Base-by-base conservation (phyloP, 805 yeast species). In the Aciculoconidium aculeatum region DNA sequence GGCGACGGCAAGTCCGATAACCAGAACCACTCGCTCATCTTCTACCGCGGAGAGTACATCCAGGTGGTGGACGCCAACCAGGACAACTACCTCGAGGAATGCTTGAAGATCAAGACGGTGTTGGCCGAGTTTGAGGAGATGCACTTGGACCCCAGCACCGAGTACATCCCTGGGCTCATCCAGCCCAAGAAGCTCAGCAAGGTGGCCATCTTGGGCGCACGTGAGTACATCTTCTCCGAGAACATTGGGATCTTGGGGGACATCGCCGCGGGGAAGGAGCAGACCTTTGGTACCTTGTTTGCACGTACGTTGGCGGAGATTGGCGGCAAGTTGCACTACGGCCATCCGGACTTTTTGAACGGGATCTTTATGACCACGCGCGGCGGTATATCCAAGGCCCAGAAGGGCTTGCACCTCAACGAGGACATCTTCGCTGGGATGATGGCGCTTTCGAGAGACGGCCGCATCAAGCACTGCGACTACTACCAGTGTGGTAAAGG, bases 1-100 rank as follows among this genome's bases (percentile, higher is more conserved):
- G 97, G 97, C 15, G 97, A 90, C 57, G 97, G 97, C 19, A 90
- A 90, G 53, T 80, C 96, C 10, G 97, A 90, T 53, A 90, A 90
- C 53, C 97, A 90, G 58, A 90, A 90, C 49, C 83, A 83, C 51
- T 76, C 94, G 2, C 52, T 90, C 21, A 77, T 88, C 9, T 90
- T 83, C 57, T 80, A 82, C 53, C 73, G 97, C 32, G 97, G 97
- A 13, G 97, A 90, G 49, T 88, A 87, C 51, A 80, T 90, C 40
- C 96, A 90, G 61, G 87, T 88, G 3, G 77, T 90, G 35, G 97
- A 90, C 66, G 95, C 97, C 1, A 90, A 90, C 45, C 97, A 90
- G 60, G 97, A 90, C 53, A 90, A 90, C 52, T 90, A 90, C 49
- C 57, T 90, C 17, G 97, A 90, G 53, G 97, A 90, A 55, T 90